A percentile compares a stretch with the other conserved stretches of the same genome.
phyloP scores from a whole-genome alignment of 148 eudicot species.

The Rhododendron williamsianum region DNA sequence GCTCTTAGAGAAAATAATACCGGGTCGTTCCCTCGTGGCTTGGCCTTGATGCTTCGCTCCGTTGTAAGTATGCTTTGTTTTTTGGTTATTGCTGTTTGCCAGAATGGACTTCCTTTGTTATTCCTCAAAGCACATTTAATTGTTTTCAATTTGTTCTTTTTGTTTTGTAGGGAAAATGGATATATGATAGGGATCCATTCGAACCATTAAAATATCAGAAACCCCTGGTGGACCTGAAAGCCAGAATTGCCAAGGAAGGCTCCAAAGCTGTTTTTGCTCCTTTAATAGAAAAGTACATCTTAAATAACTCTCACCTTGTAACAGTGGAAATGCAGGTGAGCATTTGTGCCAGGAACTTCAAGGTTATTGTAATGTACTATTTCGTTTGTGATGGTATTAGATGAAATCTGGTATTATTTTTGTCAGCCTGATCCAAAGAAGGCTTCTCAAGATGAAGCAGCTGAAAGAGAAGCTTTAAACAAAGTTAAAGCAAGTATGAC shows the following conservation, averaged over 20 bases:
- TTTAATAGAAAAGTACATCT: slow-evolving; percentile 67
- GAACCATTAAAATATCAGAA: slow-evolving; percentile 88
- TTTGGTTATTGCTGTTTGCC: not conserved
- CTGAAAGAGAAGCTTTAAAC: slow-evolving; percentile 67
- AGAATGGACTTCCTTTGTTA: not conserved
- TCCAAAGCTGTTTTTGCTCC: slow-evolving; percentile 97
- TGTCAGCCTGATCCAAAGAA: slow-evolving; percentile 92
- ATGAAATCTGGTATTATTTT: slow-evolving; percentile 3
- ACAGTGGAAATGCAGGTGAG: slow-evolving; percentile 95
- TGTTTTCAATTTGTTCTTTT: not conserved
- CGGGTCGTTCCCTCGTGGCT: slow-evolving; percentile 95
- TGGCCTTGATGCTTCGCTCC: slow-evolving; percentile 92
- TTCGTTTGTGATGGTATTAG: not conserved
- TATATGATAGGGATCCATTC: slow-evolving; percentile 96
- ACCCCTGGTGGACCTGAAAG: slow-evolving; percentile 75
- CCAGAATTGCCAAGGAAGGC: slow-evolving; percentile 80
- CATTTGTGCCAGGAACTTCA: not conserved
- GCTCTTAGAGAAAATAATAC: slow-evolving; percentile 94
- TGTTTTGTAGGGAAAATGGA: slow-evolving; percentile 77
- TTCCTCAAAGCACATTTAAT: not conserved
- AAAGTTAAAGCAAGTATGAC: slow-evolving; percentile 90
- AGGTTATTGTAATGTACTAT: not conserved
- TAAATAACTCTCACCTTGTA: slow-evolving; percentile 82
- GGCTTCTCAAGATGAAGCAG: slow-evolving; percentile 87
- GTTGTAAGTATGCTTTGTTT: slow-evolving; percentile 43